Evolutionary conservation across 202 grass and related monocot species (phyloP), one percentile per base, ranked within the genome.

Genomic region (Panicum hallii): DNA sequence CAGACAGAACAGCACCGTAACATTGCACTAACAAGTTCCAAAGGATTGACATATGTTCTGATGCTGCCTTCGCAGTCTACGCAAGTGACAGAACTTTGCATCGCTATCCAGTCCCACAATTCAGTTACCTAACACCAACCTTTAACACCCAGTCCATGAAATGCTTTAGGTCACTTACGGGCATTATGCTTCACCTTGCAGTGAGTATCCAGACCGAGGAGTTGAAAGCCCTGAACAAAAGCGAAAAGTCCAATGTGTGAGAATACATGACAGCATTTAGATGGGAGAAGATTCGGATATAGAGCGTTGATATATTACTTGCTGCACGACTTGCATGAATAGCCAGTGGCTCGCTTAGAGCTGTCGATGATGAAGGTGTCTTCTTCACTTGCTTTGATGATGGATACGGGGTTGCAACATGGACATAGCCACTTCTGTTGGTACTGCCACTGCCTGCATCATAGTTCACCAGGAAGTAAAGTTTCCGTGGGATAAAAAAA

Each of bases 321-420:
- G 84, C 34, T 85, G 79, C 88, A 94, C 10, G 84, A 87, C 50
- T 87, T 91, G 77, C 95, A 95, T 38, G 83, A 2, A 13, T 91
- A 87, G 60, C 79, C 70, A 60, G 82, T 9, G 9, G 52, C 84
- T 88, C 86, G 64, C 83, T 88, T 90, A 23, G 88, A 85, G 74
- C 52, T 91, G 79, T 87, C 85, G 58, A 46, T 72, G 60, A 30
- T 91, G 70, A 88, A 82, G 82, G 79, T 47, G 75, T 86, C 48
- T 89, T 94, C 11, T 87, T 85, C 22, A 52, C 69, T 28, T 79
- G 75, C 70, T 94, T 93, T 52, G 82, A 83, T 52, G 81, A 82
- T 68, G 95, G 90, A 82, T 91, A 77, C 56, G 90, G 92, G 34
- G 95, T 94, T 11, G 87, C 89, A 50, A 90, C 74, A 55, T 94